Evolutionary conservation across 331 rosid genomes (phyloP), one percentile per base, ranked within the genome.

Genomic region (Rhamnella rubrinervis): DNA sequence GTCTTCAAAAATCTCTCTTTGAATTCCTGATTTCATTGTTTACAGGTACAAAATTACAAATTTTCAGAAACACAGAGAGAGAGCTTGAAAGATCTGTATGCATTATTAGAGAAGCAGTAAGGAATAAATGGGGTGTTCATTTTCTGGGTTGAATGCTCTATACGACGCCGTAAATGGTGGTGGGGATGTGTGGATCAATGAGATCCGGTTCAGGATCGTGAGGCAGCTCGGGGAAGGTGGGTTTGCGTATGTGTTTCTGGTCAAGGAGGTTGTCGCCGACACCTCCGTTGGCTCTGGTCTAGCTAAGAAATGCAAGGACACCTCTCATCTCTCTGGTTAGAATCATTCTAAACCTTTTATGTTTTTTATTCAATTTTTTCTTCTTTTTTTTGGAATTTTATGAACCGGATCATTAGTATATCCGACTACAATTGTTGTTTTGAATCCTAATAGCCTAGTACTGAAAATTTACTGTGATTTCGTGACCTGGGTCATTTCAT

Each of bases 211-310:
- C 92, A 90, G 75, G 73, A 75, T 93, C 78, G 73, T 93, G 21
- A 77, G 92, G 83, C 89, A 88, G 85, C 98, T 95, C 76, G 98
- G 96, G 2, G 98, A 95, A 81, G 97, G 98, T 63, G 97, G 93
- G 19, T 91, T 91, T 79, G 92, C 97, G 59, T 89, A 61, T 39
- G 93, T 95, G 65, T 95, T 71, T 71, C 80, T 95, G 61, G 97
- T 95, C 83, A 91, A 89, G 87, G 97, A 91, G 87, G 73, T 83
- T 21, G 66, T 65, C 49, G 6, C 87, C 5, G 96, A 87, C 61
- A 72, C 81, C 21, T 73, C 86, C 55, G 60, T 82, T 0, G 61
- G 74, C 18, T 78, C 77, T 46, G 91, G 93, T 51, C 75, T 95
- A 55, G 81, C 93, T 41, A 74, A 75, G 53, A 95, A 86, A 76